A percentile compares a stretch with the other conserved stretches of the same genome.
Conservation (phyloP, 805 yeast species). For the Lipomyces oligophaga region DNA sequence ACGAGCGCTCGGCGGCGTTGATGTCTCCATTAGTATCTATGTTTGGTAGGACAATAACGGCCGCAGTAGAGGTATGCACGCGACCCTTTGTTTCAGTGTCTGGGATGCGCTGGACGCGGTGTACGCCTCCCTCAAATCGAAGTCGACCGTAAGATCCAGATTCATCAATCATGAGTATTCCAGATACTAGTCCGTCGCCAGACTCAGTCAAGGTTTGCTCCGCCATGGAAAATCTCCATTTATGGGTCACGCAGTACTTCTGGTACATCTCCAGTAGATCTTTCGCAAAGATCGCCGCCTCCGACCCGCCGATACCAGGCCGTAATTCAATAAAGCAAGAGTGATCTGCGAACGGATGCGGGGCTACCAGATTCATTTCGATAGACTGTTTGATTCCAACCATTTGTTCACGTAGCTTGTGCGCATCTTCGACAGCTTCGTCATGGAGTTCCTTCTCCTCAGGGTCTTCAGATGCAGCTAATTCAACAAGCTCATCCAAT, state of each 20-base stretch:
- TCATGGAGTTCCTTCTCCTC: constrained; percentile 17
- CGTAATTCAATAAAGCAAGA: constrained; percentile 79
- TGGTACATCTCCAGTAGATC: constrained; percentile 80
- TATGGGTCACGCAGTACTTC: constrained; percentile 57
- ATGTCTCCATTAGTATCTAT: constrained; percentile 55
- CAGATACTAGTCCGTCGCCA: constrained; percentile 68
- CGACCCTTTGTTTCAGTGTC: constrained; percentile 91
- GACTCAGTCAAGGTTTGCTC: constrained; percentile 49
- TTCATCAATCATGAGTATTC: constrained; percentile 66
- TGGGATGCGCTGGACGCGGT: constrained; percentile 91
- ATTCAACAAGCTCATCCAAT: constrained; percentile 6
- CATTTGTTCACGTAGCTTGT: constrained; percentile 2
- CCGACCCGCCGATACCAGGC: constrained; percentile 96
- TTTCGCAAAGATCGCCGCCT: constrained; percentile 80
- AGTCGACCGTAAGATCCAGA: constrained; percentile 72
- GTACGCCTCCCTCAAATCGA: constrained; percentile 90
- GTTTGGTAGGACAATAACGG: constrained; percentile 88
- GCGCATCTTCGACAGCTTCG: constrained; percentile 15
- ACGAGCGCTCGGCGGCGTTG: constrained; percentile 58
- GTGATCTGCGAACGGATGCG: constrained; percentile 68
- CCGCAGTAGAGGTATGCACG: constrained; percentile 93
- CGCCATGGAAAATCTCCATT: constrained; percentile 65
- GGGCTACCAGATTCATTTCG: constrained; percentile 57
- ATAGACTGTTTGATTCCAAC: constrained; percentile 32
- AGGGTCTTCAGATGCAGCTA: constrained; percentile 2